phyloP scores from a whole-genome alignment of 1,284 basidiomycete species.

The Mycocalia duriaeana region DNA sequence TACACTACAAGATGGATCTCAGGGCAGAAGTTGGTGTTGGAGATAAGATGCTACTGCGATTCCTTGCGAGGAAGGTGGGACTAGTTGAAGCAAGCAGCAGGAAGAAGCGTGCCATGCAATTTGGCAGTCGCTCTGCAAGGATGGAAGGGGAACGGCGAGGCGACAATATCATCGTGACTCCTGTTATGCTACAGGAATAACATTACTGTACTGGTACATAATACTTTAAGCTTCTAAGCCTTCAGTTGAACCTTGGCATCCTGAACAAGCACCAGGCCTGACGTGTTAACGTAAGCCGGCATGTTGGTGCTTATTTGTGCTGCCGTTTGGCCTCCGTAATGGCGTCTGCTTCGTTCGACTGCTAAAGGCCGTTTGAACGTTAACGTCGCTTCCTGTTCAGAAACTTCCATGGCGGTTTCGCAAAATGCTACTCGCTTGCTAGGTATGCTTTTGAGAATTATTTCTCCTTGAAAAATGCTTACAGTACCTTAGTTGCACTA shows the following conservation, averaged over 20 bases:
- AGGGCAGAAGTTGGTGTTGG: constrained; percentile 65
- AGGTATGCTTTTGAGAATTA: constrained; percentile 36
- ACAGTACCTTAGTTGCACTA: constrained; percentile 61
- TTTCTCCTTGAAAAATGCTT: no score
- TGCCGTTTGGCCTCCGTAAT: no score
- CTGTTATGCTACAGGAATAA: no score
- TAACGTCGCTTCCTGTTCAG: no score
- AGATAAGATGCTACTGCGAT: constrained; percentile 83
- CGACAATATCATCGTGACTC: constrained; percentile 32
- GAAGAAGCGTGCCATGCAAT: constrained; percentile 96
- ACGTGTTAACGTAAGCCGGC: no score
- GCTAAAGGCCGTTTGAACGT: no score
- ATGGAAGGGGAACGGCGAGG: constrained; percentile 71
- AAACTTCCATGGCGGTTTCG: constrained; percentile 37
- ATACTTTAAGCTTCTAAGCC: no score
- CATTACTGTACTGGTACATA: no score
- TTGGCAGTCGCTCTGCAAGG: constrained; percentile 88
- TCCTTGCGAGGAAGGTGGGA: constrained; percentile 65
- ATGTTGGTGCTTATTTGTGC: no score
- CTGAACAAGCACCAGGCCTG: no score
- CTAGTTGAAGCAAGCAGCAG: constrained; percentile 63
- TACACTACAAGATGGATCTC: constrained; percentile 79
- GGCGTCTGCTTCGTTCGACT: no score
- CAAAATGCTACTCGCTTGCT: constrained; percentile 43
- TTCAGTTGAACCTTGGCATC: no score